Evolutionary conservation across 2,329 filamentous ascomycete species (phyloP).

Genomic region (Calonectria pteridis): DNA sequence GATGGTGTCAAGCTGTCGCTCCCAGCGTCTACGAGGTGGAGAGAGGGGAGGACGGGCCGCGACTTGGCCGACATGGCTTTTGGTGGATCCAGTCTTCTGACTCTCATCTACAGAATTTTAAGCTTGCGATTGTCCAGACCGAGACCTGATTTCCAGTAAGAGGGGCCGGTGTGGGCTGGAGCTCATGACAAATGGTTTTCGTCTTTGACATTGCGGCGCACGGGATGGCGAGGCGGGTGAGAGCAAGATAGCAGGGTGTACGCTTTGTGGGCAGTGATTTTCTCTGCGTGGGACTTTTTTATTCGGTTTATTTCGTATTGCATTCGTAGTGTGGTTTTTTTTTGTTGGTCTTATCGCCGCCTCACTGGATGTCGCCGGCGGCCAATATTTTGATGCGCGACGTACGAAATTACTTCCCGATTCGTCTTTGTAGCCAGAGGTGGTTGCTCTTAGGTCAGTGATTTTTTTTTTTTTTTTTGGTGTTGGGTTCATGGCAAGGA

Average conservation of each 20-base stretch:
- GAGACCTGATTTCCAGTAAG: constrained; percentile 33
- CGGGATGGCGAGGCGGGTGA: background rate
- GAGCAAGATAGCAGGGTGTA: background rate
- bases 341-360: background rate
- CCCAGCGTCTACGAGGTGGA: background rate
- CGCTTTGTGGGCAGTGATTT: background rate
- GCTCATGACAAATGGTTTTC: constrained; percentile 28
- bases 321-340: background rate
- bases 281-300: background rate
- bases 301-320: background rate
- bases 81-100: constrained; percentile 15
- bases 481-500: background rate
- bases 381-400: background rate
- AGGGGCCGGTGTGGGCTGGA: constrained; percentile 17
- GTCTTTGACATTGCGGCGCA: background rate
- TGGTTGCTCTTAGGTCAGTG: background rate
- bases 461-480: too few species aligned
- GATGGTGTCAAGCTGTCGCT: constrained; percentile 7
- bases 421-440: background rate
- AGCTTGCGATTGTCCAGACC: constrained; percentile 39
- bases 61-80: constrained; percentile 11
- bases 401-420: background rate
- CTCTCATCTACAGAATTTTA: constrained; percentile 5
- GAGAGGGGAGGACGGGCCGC: constrained; percentile 15
- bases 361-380: background rate